Conservation (phyloP, 371 early-diverging fungal genomes). For the Capillidium rhysosporum region DNA sequence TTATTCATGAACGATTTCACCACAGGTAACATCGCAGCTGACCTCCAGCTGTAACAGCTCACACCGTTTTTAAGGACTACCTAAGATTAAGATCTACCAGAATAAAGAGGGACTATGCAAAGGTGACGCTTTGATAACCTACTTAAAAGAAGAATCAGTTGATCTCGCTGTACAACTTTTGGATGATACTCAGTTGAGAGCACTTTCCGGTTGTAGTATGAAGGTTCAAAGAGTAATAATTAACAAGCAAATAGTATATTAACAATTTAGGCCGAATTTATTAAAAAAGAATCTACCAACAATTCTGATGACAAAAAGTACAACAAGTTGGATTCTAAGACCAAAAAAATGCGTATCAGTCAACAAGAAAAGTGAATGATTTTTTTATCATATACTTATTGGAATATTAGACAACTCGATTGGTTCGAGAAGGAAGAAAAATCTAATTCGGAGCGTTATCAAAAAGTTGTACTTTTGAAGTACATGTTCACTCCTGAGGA, state of each 20-base stretch:
- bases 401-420: conserved; percentile 47
- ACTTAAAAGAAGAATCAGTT: conserved; percentile 77
- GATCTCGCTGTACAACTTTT: conserved; percentile 57
- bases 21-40: conserved; percentile 18
- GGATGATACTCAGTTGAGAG: conserved; percentile 66
- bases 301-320: conserved; percentile 14
- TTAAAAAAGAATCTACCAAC: conserved; percentile 18
- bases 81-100: conserved; percentile 78
- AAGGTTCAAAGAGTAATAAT: conserved; percentile 35
- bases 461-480: conserved; percentile 70
- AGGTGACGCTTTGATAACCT: conserved; percentile 82
- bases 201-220: conserved; percentile 32
- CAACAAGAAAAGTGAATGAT: conserved; percentile 44
- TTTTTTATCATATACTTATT: background rate
- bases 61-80: conserved; percentile 25
- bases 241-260: background rate
- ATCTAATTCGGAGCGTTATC: conserved; percentile 47
- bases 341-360: conserved; percentile 42
- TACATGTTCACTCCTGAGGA: conserved; percentile 84
- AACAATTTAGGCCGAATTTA: conserved; percentile 36
- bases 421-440: conserved; percentile 73
- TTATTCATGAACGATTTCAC: conserved; percentile 68
- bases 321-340: conserved; percentile 28
- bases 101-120: conserved; percentile 43
- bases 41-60: background rate